A percentile compares a stretch with the other conserved stretches of the same genome.
Conservation (phyloP, 2,329 filamentous ascomycete genomes). For the Hirsutella minnesotensis region DNA sequence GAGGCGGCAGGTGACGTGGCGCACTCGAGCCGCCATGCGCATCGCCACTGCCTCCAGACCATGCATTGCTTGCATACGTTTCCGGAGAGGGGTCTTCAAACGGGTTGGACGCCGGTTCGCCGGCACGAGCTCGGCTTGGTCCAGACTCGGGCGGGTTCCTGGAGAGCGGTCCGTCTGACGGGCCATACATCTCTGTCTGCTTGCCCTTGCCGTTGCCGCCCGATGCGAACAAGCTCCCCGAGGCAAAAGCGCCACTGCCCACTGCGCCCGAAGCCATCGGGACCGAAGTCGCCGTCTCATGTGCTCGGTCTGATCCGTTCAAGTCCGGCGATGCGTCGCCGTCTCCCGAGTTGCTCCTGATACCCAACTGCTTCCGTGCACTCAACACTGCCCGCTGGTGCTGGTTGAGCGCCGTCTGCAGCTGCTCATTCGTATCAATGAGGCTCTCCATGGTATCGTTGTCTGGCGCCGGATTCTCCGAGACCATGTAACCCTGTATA, state of each 20-base stretch:
- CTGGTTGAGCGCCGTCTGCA: conserved; percentile 70
- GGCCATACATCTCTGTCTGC: conserved; percentile 16
- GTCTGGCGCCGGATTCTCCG: conserved; percentile 69
- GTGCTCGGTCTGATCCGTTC: conserved; percentile 15
- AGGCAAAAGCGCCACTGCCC: conserved; percentile 1
- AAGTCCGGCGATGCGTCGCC: conserved; percentile 13
- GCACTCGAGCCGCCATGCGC: not conserved
- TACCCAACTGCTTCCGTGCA: conserved; percentile 43
- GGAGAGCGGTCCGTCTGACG: conserved; percentile 13
- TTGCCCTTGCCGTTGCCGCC: conserved; percentile 22
- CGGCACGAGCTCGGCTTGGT: conserved; percentile 11
- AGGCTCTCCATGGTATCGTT: conserved; percentile 88
- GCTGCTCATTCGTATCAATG: conserved; percentile 88
- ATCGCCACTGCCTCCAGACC: too few species aligned
- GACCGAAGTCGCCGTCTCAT: conserved; percentile 5
- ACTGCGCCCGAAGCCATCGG: not conserved
- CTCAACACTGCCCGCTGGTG: conserved; percentile 71
- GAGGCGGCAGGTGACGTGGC: not conserved
- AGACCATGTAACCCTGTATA: conserved; percentile 76
- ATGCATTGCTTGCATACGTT: conserved; percentile 11
- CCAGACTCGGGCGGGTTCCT: conserved; percentile 9
- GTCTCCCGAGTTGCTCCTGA: conserved; percentile 16
- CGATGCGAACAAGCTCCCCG: conserved; percentile 5
- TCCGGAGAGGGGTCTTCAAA: conserved; percentile 24
- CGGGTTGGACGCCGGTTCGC: conserved; percentile 11